Percentiles rank a stretch among this genome's conserved stretches.
Evolutionary conservation across 169 alveolate species (phyloP).

Genomic region (Cystoisospora suis): DNA sequence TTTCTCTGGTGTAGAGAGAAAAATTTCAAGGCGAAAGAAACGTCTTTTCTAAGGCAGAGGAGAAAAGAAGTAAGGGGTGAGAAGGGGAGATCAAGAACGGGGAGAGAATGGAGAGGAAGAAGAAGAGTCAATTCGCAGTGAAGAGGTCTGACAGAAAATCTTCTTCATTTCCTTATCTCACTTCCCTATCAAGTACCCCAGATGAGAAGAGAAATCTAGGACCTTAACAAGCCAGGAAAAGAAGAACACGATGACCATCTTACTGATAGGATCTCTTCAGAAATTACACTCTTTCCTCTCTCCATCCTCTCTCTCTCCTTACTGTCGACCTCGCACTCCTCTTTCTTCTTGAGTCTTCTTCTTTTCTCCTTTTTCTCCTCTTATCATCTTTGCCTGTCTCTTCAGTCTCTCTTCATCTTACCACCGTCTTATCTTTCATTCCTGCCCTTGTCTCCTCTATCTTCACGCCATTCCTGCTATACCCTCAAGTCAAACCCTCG

Average conservation of each 20-base stretch:
- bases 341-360: background rate
- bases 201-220: background rate
- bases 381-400: no score
- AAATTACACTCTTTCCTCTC: background rate
- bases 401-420: background rate
- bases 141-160: background rate
- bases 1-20: background rate
- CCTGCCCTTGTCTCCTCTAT: background rate
- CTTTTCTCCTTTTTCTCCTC: no score
- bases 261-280: background rate
- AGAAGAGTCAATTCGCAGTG: background rate
- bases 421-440: background rate
- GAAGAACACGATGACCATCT: background rate
- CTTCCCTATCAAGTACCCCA: background rate
- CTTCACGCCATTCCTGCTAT: background rate
- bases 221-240: background rate
- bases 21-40: background rate
- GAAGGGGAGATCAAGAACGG: background rate
- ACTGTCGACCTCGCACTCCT: background rate
- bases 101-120: background rate
- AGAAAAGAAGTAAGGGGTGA: background rate
- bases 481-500: background rate
- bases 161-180: background rate
- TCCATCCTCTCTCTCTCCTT: background rate
- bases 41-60: background rate